Evolutionary conservation across 805 yeast species (phyloP).

Genomic region (Candida anglica): DNA sequence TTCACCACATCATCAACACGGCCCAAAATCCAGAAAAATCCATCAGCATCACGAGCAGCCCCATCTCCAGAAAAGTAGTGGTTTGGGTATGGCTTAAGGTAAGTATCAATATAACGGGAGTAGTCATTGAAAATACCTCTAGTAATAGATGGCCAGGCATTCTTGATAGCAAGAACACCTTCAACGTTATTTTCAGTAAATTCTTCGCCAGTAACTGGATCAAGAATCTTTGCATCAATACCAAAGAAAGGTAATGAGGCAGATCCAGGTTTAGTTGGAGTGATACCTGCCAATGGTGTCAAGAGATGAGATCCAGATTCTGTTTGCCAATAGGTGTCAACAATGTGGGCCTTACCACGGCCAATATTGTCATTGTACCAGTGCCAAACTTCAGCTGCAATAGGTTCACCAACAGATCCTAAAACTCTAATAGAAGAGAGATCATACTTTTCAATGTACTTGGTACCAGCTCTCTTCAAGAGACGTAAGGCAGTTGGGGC

Average conservation of each 20-base stretch:
- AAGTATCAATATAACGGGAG: conserved; percentile 82
- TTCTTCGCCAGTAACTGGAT: conserved; percentile 88
- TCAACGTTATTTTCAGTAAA: conserved; percentile 85
- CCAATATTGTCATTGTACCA: conserved; percentile 96
- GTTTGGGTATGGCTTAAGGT: conserved; percentile 89
- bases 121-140: conserved; percentile 92
- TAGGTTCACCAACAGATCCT: conserved; percentile 99
- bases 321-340: conserved; percentile 99
- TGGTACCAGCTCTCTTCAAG: conserved; percentile 84
- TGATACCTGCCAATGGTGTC: conserved; percentile 91
- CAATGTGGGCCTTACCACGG: conserved; percentile 80
- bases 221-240: conserved; percentile 83
- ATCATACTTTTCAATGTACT: conserved; percentile 75
- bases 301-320: conserved; percentile 96
- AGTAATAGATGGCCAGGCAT: conserved; percentile 98
- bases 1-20: conserved; percentile 98
- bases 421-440: conserved; percentile 83
- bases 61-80: conserved; percentile 97
- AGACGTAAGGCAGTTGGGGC: conserved; percentile 98
- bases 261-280: conserved; percentile 95
- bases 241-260: conserved; percentile 98
- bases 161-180: conserved; percentile 88
- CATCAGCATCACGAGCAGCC: conserved; percentile 95
- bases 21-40: conserved; percentile 96
- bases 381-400: conserved; percentile 97